phyloP scores from a whole-genome alignment of 352 stramenopile genomes.

The Thraustochytrium striatum region DNA sequence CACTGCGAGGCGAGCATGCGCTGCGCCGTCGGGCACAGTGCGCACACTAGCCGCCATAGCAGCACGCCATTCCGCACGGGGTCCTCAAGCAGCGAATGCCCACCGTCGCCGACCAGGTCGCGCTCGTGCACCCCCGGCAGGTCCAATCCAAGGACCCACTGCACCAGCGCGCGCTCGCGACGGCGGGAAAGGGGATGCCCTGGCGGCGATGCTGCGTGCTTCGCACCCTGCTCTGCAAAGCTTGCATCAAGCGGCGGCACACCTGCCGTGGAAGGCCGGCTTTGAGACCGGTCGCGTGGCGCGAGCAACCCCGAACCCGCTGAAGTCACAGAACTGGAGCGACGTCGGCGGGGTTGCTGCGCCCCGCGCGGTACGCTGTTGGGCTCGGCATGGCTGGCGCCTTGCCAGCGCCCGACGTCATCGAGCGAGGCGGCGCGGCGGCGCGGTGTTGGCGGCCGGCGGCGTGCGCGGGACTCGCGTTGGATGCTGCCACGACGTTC shows the following conservation, averaged over 20 bases:
- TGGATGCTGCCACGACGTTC: background rate
- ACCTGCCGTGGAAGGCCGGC: too few relatives aligned
- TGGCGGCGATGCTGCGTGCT: background rate
- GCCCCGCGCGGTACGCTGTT: too few relatives aligned
- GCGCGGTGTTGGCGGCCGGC: background rate
- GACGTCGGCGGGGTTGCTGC: too few relatives aligned
- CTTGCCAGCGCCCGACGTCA: too few relatives aligned
- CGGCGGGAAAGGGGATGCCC: background rate
- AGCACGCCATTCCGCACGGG: background rate
- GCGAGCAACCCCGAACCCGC: too few relatives aligned
- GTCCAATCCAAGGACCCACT: background rate
- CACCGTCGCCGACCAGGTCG: background rate
- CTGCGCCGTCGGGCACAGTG: background rate
- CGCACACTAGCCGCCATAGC: background rate
- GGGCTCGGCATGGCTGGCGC: too few relatives aligned
- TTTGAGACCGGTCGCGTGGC: background rate
- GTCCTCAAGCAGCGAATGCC: background rate
- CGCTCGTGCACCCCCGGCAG: background rate
- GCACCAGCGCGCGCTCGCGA: background rate
- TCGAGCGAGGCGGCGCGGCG: too few relatives aligned
- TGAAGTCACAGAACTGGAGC: too few relatives aligned
- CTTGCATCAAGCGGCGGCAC: background rate
- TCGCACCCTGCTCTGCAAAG: background rate
- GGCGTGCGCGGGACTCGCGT: background rate
- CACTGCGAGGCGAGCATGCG: background rate